Evolutionary conservation across 805 yeast genomes (phyloP), one percentile per base, ranked within the genome.

Genomic region (Candida pini): DNA sequence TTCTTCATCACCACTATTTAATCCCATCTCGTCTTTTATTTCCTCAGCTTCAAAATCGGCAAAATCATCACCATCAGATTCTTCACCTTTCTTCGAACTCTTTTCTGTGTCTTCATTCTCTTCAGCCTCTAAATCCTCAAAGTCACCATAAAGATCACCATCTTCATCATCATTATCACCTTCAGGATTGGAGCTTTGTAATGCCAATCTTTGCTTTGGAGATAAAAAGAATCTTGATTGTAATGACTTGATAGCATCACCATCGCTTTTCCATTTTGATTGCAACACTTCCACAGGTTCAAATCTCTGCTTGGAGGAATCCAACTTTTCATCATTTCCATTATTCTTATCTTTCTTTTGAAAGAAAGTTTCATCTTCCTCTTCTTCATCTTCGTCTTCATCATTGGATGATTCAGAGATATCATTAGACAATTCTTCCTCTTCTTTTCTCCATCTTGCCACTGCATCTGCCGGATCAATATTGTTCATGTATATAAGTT

Each of bases 401-500:
- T 50, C 53, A 12, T 59, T 68, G 15, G 63, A 69, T 12, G 64
- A 71, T 18, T 58, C 60, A 7, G 44, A 38, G 23, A 34, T 21
- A 16, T 48, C 66, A 4, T 64, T 68, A 4, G 62, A 66, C 8
- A 64, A 66, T n/a, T 62, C 65, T 2, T 49, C 58, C 26, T 66
- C 69, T 47, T 74, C 76, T 21, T 71, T 67, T 45, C 59, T 75
- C 94, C 94, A 85, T 58, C 89, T 72, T 26, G 63, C 64, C 30
- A 86, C 65, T 22, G 73, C 92, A 43, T 82, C 92, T 1, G 62
- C 66, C 0, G 97, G 89, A 9, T 77, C 74, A 27, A 87, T 68
- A 46, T 85, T 81, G 38, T 81, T 78, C 74, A 83, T 69, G 57
- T 92, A 90, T 4, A 92, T 64, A 36, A 90, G 63, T 51, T 83